Base-by-base conservation (phyloP, 1,284 basidiomycete species). In the Cryptococcus sp. region DNA sequence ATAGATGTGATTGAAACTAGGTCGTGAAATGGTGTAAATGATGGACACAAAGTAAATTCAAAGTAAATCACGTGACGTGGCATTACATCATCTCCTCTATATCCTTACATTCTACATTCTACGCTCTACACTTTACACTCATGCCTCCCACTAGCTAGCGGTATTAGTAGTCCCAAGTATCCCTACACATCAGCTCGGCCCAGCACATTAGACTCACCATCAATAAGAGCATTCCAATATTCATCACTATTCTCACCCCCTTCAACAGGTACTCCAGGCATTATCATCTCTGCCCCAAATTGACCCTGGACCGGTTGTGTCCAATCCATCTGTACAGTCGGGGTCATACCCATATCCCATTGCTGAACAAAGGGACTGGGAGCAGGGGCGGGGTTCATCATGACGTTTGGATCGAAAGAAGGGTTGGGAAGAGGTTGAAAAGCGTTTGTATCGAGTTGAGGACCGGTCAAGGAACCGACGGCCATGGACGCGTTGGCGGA, bases 221-320 rank as follows among this genome's bases (percentile, higher is more conserved):
- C 74, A 48, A 76, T 76, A 42, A 76, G 58, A 4, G 70, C 63
- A 56, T 76, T 73, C 74, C 74, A 76, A 52, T 76, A 76, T 52
- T 72, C 70, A 55, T 75, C 74, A 46, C 63, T 63, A 51, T 63
- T 69, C 55, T 72, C 70, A 31, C 32, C 50, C 45, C 55, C 45
- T 44, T 48, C 43, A 21, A 45, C 37, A 24, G 31, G 31, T 21
- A 44, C 45, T 2, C 47, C 46, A 16, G 31, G 48, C 46, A 43
- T 54, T 32, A 55, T 46, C 37, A 45, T 51, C 18, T 43, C 55
- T n/a, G 53, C 57, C 19, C 54, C 54, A 7, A 61, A 51, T 1
- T 53, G 53, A 7, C 53, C 36, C 19, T 37, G 41, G 13, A 45
- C 39, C 39, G 14, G 19, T 42, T 34, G 53, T 45, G 45, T 22